Evolutionary conservation across 75 land plant genomes (phyloP).

Genomic region (Cunninghamia lanceolata): DNA sequence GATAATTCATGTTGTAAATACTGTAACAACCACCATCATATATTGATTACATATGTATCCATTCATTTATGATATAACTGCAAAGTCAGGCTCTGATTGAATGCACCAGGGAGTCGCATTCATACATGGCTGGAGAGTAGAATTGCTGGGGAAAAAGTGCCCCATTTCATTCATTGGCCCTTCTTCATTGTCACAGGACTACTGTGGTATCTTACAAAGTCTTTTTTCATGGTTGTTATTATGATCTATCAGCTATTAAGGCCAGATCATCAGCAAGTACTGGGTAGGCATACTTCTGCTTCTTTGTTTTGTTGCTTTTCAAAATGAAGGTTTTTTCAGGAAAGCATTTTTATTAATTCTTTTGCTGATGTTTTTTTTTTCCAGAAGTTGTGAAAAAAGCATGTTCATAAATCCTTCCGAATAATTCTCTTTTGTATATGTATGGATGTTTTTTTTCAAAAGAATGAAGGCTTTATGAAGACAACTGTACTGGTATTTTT

Average conservation of each 20-base stretch:
- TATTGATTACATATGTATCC: not conserved
- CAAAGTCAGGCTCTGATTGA: not conserved
- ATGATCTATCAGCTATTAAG: not conserved
- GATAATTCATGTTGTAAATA: not conserved
- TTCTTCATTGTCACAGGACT: not conserved
- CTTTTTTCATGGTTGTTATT: not conserved
- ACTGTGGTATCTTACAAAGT: not conserved
- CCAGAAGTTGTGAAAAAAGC: not conserved
- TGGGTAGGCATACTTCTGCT: not conserved
- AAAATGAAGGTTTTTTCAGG: not conserved
- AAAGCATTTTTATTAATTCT: not conserved
- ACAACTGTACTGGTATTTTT: not conserved
- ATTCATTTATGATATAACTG: conserved; percentile 2
- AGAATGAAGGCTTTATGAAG: not conserved
- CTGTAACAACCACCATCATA: not conserved
- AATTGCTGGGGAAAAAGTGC: not conserved
- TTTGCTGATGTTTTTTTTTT: too few relatives aligned
- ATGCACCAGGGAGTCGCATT: not conserved
- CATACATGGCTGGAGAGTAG: not conserved
- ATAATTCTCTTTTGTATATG: not conserved
- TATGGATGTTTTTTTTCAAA: not conserved
- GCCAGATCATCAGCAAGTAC: not conserved
- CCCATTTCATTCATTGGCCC: not conserved
- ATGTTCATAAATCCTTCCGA: not conserved
- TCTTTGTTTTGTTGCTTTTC: not conserved